Conservation (phyloP, 2,329 filamentous ascomycete species). For the Corniculantispora saksenae region DNA sequence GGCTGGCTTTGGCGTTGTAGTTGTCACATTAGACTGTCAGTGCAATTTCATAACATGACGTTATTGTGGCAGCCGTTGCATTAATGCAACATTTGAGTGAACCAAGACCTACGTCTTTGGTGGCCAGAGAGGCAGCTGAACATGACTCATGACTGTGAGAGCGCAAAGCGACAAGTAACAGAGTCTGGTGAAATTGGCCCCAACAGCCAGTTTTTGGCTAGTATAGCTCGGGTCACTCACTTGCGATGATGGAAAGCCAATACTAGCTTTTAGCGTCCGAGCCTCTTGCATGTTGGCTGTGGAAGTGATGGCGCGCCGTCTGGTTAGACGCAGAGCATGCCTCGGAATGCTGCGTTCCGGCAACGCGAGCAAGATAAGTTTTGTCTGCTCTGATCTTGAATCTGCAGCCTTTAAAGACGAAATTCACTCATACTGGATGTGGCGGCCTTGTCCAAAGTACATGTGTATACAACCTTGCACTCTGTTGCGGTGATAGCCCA, state of each 20-base stretch:
- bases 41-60: not conserved
- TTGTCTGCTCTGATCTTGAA: not conserved
- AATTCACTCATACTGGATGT: not conserved
- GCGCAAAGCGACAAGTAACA: slow-evolving; percentile 3
- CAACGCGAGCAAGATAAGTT: not conserved
- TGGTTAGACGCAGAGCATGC: not conserved
- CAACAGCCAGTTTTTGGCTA: not conserved
- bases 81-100: not conserved
- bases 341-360: not conserved
- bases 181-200: slow-evolving; percentile 3
- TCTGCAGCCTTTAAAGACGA: not conserved
- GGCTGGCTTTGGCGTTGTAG: not conserved
- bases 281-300: no score
- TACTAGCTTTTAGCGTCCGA: not conserved
- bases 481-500: not conserved
- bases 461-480: not conserved
- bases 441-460: no score
- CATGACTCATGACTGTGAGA: not conserved
- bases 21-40: not conserved
- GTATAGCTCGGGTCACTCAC: not conserved
- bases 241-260: not conserved
- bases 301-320: no score
- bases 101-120: not conserved
- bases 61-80: not conserved
- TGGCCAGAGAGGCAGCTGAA: not conserved